phyloP scores from a whole-genome alignment of 169 alveolate species.

The Eimeria zaria region DNA sequence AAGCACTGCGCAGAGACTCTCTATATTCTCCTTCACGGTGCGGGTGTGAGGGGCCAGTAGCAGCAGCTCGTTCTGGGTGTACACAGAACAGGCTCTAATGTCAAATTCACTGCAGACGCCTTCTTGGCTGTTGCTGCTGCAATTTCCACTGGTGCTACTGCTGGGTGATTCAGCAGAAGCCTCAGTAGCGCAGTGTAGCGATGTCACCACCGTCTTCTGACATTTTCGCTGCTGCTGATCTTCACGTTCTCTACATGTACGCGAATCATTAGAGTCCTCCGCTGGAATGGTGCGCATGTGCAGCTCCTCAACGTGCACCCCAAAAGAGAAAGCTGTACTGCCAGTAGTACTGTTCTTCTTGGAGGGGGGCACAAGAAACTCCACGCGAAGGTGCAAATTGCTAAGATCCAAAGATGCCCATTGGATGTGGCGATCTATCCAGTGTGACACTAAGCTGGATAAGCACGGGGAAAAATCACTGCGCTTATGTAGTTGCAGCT shows the following conservation, averaged over 20 bases:
- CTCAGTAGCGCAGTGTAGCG: not conserved
- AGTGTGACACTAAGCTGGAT: not conserved
- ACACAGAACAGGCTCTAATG: conserved; percentile 3
- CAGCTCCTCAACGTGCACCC: conserved; percentile 40
- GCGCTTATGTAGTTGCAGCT: not conserved
- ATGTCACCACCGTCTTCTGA: not conserved
- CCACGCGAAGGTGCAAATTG: conserved; percentile 37
- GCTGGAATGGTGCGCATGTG: conserved; percentile 42
- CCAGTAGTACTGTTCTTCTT: not conserved
- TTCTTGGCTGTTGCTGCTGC: conserved; percentile 8
- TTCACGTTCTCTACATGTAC: not conserved
- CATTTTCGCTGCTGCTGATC: not conserved
- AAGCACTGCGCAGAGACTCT: conserved; percentile 33
- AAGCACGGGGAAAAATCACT: not conserved
- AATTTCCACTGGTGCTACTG: not conserved
- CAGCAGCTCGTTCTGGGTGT: conserved; percentile 62
- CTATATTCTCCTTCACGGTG: not conserved
- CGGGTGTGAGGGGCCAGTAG: conserved; percentile 48
- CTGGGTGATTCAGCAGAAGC: not conserved
- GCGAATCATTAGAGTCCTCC: not conserved
- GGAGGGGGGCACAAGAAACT: conserved; percentile 28
- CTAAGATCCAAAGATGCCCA: conserved; percentile 23
- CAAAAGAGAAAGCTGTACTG: conserved; percentile 24
- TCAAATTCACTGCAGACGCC: conserved; percentile 35
- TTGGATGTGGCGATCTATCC: conserved; percentile 56